Base-by-base conservation (phyloP, 1,284 basidiomycete genomes). In the Papiliotrema laurentii region DNA sequence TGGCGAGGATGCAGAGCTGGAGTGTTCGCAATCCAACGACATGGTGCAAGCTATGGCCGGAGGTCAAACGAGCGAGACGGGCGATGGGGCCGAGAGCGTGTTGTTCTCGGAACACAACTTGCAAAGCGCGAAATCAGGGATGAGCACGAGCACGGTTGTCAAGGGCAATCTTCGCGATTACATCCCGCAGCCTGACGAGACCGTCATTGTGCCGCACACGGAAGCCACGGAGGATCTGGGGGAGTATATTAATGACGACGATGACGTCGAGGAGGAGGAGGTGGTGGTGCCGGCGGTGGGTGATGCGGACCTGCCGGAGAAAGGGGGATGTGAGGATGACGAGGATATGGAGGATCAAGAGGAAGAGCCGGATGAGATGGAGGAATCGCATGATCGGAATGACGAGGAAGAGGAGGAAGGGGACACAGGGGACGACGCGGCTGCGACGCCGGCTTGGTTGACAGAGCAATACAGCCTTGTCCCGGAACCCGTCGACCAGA, bases 21-120 rank as follows among this genome's bases (percentile, higher is more conserved):
- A n/a, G n/a, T n/a, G n/a, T n/a, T n/a, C n/a, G n/a, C n/a, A n/a
- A n/a, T n/a, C n/a, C n/a, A n/a, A n/a, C 19, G 25, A 11, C 11
- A 33, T 24, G 28, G 19, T 16, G 7, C n/a, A 22, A 28, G 18
- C 16, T 16, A 40, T 22, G 33, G 40, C 4, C 6, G 10, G n/a
- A 24, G 21, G 28, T 24, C 10, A 45, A 16, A 61, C 60, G 26
- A 58, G 53, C 45, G 65, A 64, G 38, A 58, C 51, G 5, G 60
- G 53, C 1, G 58, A 58, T n/a, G 56, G 51, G 1, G 60, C 58
- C 19, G 55, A 49, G 5, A 64, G 63, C 33, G 58, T 68, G 2
- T 52, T 71, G 34, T 71, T 69, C 42, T 71, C 69, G 0, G 69
- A 71, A 38, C 60, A 64, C 25, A 31, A 26, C 4, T n/a, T n/a